Evolutionary conservation across 2,329 filamentous ascomycete genomes (phyloP), one percentile per base, ranked within the genome.

Genomic region (Fusarium chlamydosporum): DNA sequence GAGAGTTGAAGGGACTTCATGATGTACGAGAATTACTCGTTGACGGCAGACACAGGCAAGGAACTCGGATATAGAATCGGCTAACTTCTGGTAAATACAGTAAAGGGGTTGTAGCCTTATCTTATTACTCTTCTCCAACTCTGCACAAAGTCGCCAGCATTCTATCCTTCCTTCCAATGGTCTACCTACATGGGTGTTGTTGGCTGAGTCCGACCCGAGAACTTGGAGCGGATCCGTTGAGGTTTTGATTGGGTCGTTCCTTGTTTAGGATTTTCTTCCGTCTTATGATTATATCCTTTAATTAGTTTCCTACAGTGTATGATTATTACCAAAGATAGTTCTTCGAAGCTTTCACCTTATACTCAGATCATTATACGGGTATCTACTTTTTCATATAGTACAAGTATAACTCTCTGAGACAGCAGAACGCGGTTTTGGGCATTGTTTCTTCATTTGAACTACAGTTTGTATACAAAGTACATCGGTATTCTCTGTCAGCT

Each of bases 141-240:
- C 31, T 4, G 4, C n/a, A 31, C 23, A 9, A 48, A 45, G 12
- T 12, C 31, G 11, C 11, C 35, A 50, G 7, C 7, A 23, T 15
- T 37, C 33, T 45, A 23, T 43, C 26, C 18, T 31, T 9, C 35
- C 8, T 35, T 26, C 2, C 23, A 12, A 31, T 26, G 4, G 26
- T 45, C 20, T 26, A 31, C 15, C 26, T 45, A 16, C 61, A 51
- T 64, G 43, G 59, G 29, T 57, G 18, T 42, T 61, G 18, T 42
- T 61, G 46, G 46, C 18, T 40, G 38, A 45, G 33, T 27, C 29
- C 18, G 18, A 42, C 46, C 58, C 58, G 16, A 35, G n/a, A 38
- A 47, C 43, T 64, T 35, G 51, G 51, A 38, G 43, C 33, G 38
- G 33, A 38, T 64, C 27, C 6, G 20, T 38, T 20, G 9, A 46